phyloP scores from a whole-genome alignment of 225 moss, liverwort and hornwort species.

The Physcomitrellopsis africana region DNA sequence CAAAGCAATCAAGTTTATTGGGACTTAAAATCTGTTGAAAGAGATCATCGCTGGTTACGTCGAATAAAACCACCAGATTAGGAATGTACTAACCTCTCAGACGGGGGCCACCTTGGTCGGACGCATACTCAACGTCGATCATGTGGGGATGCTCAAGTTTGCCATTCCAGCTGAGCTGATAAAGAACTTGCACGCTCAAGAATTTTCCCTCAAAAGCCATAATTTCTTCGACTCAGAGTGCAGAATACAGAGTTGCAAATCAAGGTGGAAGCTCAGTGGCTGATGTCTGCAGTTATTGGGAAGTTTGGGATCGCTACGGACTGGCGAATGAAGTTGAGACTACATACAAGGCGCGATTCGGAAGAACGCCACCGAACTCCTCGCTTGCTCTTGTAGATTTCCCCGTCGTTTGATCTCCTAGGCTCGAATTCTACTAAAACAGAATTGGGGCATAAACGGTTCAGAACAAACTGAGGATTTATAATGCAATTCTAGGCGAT shows the following conservation, averaged over 20 bases:
- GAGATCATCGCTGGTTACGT: too few relatives aligned
- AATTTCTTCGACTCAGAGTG: background rate
- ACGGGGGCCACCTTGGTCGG: constrained; percentile 63
- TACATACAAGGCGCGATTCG: too few relatives aligned
- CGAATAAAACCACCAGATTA: too few relatives aligned
- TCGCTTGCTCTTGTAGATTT: too few relatives aligned
- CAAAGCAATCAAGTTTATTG: too few relatives aligned
- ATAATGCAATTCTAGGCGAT: background rate
- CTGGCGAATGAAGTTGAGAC: too few relatives aligned
- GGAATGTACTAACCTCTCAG: constrained; percentile 55
- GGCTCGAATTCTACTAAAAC: too few relatives aligned
- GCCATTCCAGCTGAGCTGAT: constrained; percentile 74
- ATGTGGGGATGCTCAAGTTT: constrained; percentile 86
- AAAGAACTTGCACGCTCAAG: constrained; percentile 69
- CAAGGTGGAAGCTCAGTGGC: background rate
- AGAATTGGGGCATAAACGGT: too few relatives aligned
- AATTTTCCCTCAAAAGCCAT: constrained; percentile 35
- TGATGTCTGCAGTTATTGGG: background rate
- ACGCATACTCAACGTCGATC: constrained; percentile 64
- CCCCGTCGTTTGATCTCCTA: too few relatives aligned
- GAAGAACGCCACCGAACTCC: too few relatives aligned
- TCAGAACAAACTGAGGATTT: background rate
- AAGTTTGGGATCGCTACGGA: background rate
- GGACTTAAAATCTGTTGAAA: too few relatives aligned
- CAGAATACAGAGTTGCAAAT: background rate